These are phyloP conservation scores for Russula sp. DNA, from an alignment of 768 basidiomycete genomes.

Conservation along the genomic window DNA sequence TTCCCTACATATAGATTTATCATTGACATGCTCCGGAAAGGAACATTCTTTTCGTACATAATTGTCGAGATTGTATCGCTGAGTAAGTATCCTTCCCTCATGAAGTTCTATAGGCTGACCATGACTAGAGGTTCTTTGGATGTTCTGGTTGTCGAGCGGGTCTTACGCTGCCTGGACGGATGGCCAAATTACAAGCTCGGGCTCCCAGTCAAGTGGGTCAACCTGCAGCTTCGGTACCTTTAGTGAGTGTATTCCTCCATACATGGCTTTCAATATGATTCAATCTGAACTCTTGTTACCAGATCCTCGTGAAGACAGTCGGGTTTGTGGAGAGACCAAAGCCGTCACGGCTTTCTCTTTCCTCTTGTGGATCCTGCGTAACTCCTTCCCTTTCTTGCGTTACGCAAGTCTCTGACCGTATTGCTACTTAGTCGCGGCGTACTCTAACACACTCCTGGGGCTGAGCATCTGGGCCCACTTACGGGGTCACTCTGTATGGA, in stretches of 20 bases:
- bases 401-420: neutral
- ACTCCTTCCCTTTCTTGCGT: slow-evolving; percentile 11
- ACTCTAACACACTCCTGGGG: slow-evolving; percentile 27
- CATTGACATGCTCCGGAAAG: slow-evolving; percentile 34
- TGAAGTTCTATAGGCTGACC: neutral
- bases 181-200: neutral
- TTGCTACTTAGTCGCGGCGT: slow-evolving; percentile 31
- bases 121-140: slow-evolving; percentile 31
- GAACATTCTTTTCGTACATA: slow-evolving; percentile 37
- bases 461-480: slow-evolving; percentile 28
- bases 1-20: slow-evolving; percentile 29
- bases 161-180: slow-evolving; percentile 27
- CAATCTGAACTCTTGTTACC: neutral
- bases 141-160: slow-evolving; percentile 38
- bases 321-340: slow-evolving; percentile 30
- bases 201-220: no score
- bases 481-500: slow-evolving; percentile 33
- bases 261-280: neutral
- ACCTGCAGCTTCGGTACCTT: slow-evolving; percentile 22
- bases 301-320: neutral
- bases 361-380: slow-evolving; percentile 34
- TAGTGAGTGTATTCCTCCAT: neutral
- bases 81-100: slow-evolving; percentile 27
- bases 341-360: slow-evolving; percentile 35
- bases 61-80: slow-evolving; percentile 35